phyloP scores from a whole-genome alignment of 768 basidiomycete genomes.

The Tylopilus balloui region DNA sequence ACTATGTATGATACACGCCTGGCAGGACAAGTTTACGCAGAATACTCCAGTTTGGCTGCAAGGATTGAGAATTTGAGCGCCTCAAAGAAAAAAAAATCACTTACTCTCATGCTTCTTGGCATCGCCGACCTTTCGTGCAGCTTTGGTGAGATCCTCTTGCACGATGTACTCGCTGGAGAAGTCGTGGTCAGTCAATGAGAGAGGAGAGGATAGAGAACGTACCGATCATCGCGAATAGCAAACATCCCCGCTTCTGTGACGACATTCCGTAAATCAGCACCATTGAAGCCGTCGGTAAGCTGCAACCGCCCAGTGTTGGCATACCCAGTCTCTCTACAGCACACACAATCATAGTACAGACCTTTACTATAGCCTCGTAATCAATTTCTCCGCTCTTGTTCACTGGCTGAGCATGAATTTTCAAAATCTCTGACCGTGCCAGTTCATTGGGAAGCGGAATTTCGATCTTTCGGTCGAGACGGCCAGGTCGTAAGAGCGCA shows the following conservation, averaged over 20 bases:
- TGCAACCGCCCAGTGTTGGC: slow-evolving; percentile 25
- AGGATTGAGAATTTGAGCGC: not conserved
- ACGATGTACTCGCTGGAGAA: slow-evolving; percentile 71
- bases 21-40: slow-evolving; percentile 33
- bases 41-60: slow-evolving; percentile 43
- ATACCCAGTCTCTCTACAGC: not conserved
- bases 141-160: slow-evolving; percentile 96
- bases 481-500: slow-evolving; percentile 91
- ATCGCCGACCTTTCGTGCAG: slow-evolving; percentile 90
- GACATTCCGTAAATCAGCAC: slow-evolving; percentile 93
- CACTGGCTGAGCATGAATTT: slow-evolving; percentile 92
- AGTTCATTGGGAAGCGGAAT: slow-evolving; percentile 97
- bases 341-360: slow-evolving; percentile 25
- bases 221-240: slow-evolving; percentile 94
- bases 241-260: slow-evolving; percentile 98
- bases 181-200: slow-evolving; percentile 1
- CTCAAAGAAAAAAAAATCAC: slow-evolving; percentile 28
- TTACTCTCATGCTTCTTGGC: slow-evolving; percentile 97
- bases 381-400: slow-evolving; percentile 96
- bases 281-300: slow-evolving; percentile 92
- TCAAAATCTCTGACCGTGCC: slow-evolving; percentile 91
- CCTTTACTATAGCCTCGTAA: slow-evolving; percentile 97
- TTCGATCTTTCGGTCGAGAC: slow-evolving; percentile 96
- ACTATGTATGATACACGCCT: slow-evolving; percentile 26
- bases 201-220: slow-evolving; percentile 17